Evolutionary conservation across 2,329 filamentous ascomycete genomes (phyloP), one percentile per base, ranked within the genome.

Genomic region (Plenodomus biglobosus): DNA sequence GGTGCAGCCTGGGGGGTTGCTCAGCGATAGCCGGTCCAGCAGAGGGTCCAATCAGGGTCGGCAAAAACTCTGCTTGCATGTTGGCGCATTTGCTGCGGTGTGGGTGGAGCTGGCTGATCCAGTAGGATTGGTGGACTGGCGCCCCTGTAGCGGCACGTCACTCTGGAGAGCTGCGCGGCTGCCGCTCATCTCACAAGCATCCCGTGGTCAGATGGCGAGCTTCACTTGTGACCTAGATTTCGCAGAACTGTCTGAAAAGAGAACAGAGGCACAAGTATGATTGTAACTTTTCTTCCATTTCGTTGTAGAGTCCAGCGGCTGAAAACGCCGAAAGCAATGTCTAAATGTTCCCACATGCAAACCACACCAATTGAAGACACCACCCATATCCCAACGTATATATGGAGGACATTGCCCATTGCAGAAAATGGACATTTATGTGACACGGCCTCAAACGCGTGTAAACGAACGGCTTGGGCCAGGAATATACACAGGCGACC

Each of bases 401-500:
- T 15, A 11, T 32, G 13, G 3, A 32, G 7, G 27, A 32, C 27
- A 11, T 10, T 15, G 8, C 27, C 8, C 35, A 18, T 18, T 18
- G 35, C 35, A 37, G 8, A 5, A 37, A 37, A 20, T 37, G 13
- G 35, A 18, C 7, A 37, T 39, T 55, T 62, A 61, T 66, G 44
- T 55, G 59, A 56, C 38, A 56, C 50, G 47, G 54, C 57, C 50
- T 56, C 56, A 47, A 61, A 65, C 56, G 45, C 45, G 46, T 38
- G 41, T 32, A 34, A 53, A 44, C 47, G 47, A 56, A 45, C 20
- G 52, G 49, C 55, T 52, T 53, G 61, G 56, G 52, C 59, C 48
- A 57, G 44, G 52, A 67, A 64, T 70, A 70, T 70, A 61, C 68
- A 70, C 63, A 66, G 61, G 64, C 58, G 65, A 69, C 65, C 58